Evolutionary conservation across 306 rosid genomes (phyloP).

Genomic region (Alnus rubra): DNA sequence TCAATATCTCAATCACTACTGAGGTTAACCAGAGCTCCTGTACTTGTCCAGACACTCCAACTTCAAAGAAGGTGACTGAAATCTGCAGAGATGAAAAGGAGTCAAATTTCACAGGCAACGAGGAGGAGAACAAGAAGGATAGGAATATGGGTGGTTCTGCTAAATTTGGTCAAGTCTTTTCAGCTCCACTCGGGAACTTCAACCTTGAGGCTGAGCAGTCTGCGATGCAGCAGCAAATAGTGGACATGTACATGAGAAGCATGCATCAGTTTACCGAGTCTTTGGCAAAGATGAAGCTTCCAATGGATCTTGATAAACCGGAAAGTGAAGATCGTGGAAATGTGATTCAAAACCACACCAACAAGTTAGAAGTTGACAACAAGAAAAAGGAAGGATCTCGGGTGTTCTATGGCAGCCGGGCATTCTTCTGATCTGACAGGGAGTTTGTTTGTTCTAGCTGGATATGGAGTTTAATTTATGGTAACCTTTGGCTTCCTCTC

Average conservation of each 20-base stretch:
- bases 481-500: constrained; percentile 21
- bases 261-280: constrained; percentile 90
- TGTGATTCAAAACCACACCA: constrained; percentile 48
- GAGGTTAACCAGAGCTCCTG: constrained; percentile 38
- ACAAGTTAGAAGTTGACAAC: constrained; percentile 48
- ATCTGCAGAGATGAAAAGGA: constrained; percentile 40
- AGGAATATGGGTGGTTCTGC: constrained; percentile 27
- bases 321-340: constrained; percentile 48
- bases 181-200: constrained; percentile 67
- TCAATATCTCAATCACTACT: constrained; percentile 26
- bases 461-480: constrained; percentile 20
- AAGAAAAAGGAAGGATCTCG: constrained; percentile 78
- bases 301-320: constrained; percentile 69
- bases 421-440: constrained; percentile 59
- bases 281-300: constrained; percentile 85
- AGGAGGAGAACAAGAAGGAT: constrained; percentile 40
- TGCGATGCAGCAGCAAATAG: constrained; percentile 85
- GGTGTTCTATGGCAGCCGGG: constrained; percentile 85
- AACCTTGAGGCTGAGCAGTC: constrained; percentile 75
- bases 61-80: constrained; percentile 60
- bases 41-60: constrained; percentile 61
- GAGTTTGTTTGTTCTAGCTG: constrained; percentile 21
- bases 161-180: constrained; percentile 57
- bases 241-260: constrained; percentile 88
- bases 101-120: constrained; percentile 38